Conservation (phyloP, 441 rosid species). For the Adansonia madagascariensis region DNA sequence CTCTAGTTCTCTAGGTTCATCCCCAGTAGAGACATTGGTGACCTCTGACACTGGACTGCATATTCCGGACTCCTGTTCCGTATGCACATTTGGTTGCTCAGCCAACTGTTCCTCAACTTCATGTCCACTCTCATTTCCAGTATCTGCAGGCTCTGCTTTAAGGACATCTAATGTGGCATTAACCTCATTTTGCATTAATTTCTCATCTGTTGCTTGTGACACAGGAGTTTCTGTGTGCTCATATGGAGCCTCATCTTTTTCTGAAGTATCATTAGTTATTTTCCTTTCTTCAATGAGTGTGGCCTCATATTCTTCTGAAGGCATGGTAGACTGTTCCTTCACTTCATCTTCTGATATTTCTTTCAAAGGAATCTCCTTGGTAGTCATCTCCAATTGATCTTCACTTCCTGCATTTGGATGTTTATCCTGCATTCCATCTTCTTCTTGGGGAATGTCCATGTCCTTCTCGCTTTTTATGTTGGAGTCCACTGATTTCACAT, state of each 20-base stretch:
- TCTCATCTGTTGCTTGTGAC: constrained; percentile 23
- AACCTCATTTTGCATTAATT: constrained; percentile 21
- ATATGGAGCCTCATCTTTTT: constrained; percentile 15
- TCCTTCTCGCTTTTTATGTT: background rate
- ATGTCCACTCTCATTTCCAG: constrained; percentile 14
- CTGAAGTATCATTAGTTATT: constrained; percentile 27
- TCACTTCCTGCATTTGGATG: constrained; percentile 24
- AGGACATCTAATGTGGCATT: constrained; percentile 27
- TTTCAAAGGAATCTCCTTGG: constrained; percentile 4
- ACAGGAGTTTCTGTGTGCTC: constrained; percentile 25
- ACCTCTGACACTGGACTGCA: constrained; percentile 17
- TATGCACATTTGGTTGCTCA: constrained; percentile 27
- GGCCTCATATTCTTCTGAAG: constrained; percentile 29
- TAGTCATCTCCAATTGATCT: constrained; percentile 20
- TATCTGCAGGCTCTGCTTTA: constrained; percentile 29
- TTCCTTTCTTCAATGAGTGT: constrained; percentile 31
- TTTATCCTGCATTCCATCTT: constrained; percentile 28
- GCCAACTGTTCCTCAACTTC: constrained; percentile 22
- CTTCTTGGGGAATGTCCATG: constrained; percentile 23
- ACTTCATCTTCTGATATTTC: constrained; percentile 30
- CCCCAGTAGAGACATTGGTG: constrained; percentile 22
- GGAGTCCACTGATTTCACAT: constrained; percentile 30
- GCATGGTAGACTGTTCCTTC: constrained; percentile 20
- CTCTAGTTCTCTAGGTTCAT: background rate
- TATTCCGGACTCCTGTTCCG: constrained; percentile 29